Evolutionary conservation across 768 basidiomycete species (phyloP), one percentile per base, ranked within the genome.

Genomic region (Boletus vermiculosoides): DNA sequence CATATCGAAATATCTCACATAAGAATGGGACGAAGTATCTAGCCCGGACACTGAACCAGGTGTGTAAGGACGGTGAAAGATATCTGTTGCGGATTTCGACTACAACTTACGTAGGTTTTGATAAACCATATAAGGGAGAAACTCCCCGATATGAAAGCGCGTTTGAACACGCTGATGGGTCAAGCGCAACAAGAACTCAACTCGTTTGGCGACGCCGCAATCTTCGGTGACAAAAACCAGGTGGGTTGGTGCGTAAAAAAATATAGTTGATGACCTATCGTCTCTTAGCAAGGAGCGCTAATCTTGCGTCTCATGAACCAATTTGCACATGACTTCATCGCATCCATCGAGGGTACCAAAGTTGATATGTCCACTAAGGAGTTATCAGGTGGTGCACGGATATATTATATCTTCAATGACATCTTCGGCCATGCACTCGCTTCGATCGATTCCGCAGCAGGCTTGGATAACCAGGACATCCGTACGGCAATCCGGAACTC

Each of bases 401-500:
- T 99, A 74, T 98, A 98, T 75, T 98, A 98, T 77, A 98, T 99
- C 71, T 99, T 99, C 83, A 94, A 98, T 70, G 97, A 98, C 66
- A 85, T 98, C 52, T 99, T 98, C 67, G 97, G 97, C 2, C 81
- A 89, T 50, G 97, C 96, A 1, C 84, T 99, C 8, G 83, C 85
- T 54, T 88, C 84, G 7, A 92, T 99, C 66, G 90, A 98, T 68
- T 87, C 97, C 1, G 93, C 94, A 15, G 81, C 85, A 47, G 95
- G 95, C 68, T 80, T 99, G 53, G 94, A 94, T 56, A 86, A 90
- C 57, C 89, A 91, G 63, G 97, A 99, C 69, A 98, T 99, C 68
- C 85, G 96, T 23, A 99, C 97, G 5, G 97, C 97, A 28, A 99
- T 99, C 62, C 85, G 97, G 30, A 99, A 99, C 71, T 98, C 96